Base-by-base conservation (phyloP, 768 basidiomycete genomes). In the Russula sp. region DNA sequence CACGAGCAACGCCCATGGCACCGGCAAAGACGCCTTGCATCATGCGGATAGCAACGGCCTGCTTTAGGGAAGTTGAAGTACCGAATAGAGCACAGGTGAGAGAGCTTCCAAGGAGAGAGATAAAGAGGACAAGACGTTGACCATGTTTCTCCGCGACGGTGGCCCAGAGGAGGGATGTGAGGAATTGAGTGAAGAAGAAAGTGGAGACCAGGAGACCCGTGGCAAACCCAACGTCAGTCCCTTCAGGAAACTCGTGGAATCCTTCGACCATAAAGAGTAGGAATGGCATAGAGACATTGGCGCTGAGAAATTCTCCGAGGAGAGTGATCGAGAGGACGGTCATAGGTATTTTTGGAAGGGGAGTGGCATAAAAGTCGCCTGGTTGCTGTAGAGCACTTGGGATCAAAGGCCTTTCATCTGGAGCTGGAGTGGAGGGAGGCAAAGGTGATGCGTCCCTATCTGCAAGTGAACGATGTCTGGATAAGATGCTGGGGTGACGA, bases 261-360 rank as follows among this genome's bases (percentile, higher is more conserved):
- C 85, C 87, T 88, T 88, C 89, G 58, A 97, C 92, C 94, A 98
- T 98, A 77, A 93, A 94, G 47, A 98, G 76, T 58, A 98, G 74
- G 72, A 96, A 97, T 7, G 94, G 95, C 36, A 86, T 91, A 29
- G 88, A 91, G 49, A 93, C 90, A 72, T 96, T 96, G 22, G 97
- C 95, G 5, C 86, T 90, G 46, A 98, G 75, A 71, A 98, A 94
- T 75, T 98, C 96, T 50, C 93, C 93, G 13, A 98, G 82, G 87
- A 97, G 89, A 5, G 89, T 89, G 60, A 97, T 95, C 41, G 90
- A 95, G 48, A 98, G 75, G 2, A 98, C 96, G 66, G 87, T 79
- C 88, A 98, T 96, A 0, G 95, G 88, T 48, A 98, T 73, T 22
- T 78, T 76, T 4, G 94, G 96, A 34, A 98, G 71, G 1, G 95